phyloP scores from a whole-genome alignment of 805 yeast genomes.

The Candida ficus region DNA sequence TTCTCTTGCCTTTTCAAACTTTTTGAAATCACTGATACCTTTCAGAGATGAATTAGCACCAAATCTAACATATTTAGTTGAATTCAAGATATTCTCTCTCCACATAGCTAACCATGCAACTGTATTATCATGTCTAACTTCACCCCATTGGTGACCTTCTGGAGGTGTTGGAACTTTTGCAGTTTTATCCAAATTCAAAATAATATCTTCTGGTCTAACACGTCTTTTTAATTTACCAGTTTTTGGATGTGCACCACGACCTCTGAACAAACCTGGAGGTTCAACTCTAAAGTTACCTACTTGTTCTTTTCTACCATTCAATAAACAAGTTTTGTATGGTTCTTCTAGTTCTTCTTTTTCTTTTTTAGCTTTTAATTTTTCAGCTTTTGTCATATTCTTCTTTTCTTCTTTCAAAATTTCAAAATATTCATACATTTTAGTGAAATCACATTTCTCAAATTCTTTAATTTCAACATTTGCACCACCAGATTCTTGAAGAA shows the following conservation, averaged over 20 bases:
- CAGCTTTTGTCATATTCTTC: conserved; percentile 62
- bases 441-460: conserved; percentile 73
- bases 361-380: conserved; percentile 64
- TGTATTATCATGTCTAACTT: conserved; percentile 77
- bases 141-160: conserved; percentile 87
- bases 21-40: conserved; percentile 85
- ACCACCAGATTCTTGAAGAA: conserved; percentile 68
- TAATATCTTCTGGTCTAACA: conserved; percentile 84
- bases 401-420: conserved; percentile 68
- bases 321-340: conserved; percentile 68
- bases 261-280: conserved; percentile 94
- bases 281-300: conserved; percentile 93
- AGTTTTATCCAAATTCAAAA: conserved; percentile 71
- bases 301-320: conserved; percentile 86
- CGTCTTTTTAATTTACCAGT: conserved; percentile 88
- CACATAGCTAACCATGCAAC: conserved; percentile 97
- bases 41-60: conserved; percentile 88
- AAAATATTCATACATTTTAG: conserved; percentile 65
- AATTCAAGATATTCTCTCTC: conserved; percentile 86
- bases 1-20: conserved; percentile 90
- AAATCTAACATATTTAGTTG: conserved; percentile 82
- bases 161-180: conserved; percentile 80
- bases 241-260: conserved; percentile 95
- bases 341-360: conserved; percentile 78
- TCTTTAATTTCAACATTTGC: conserved; percentile 46